Evolutionary conservation across 2,329 filamentous ascomycete species (phyloP).

Genomic region (Penicillium hesseltinei): DNA sequence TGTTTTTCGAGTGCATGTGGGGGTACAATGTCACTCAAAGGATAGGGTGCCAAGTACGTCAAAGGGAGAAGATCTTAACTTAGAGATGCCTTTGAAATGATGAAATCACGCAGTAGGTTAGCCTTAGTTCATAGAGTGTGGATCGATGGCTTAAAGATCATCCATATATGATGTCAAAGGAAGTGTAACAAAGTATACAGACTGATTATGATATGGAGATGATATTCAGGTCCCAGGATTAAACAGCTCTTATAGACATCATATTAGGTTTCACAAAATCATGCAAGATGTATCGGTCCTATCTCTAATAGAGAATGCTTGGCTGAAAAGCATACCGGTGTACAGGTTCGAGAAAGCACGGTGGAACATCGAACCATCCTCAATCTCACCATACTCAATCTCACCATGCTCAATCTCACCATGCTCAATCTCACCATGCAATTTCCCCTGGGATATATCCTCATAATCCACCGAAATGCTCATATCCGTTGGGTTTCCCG

Average conservation of each 20-base stretch:
- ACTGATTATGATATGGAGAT: not conserved
- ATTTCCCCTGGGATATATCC: not conserved
- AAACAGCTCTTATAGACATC: not conserved
- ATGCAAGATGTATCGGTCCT: not conserved
- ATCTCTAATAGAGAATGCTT: conserved; percentile 10
- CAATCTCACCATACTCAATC: not conserved
- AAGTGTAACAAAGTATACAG: not conserved
- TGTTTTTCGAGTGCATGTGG: not conserved
- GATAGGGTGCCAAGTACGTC: not conserved
- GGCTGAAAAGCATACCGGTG: not conserved
- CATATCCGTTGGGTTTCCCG: not conserved
- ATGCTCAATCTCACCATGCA: not conserved
- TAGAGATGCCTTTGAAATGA: not conserved
- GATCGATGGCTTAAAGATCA: conserved; percentile 11
- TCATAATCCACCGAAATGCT: not conserved
- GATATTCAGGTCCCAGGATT: not conserved
- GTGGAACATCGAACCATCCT: not conserved
- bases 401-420: not conserved
- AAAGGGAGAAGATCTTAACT: not conserved
- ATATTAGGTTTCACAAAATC: not conserved
- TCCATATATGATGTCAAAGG: conserved; percentile 11
- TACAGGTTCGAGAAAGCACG: not conserved
- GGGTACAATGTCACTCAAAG: not conserved
- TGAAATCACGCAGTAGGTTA: conserved; percentile 3
- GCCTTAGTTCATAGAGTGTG: conserved; percentile 4